These are phyloP conservation scores for Xylariaceae sp. DNA, from an alignment of 2,329 filamentous ascomycete genomes.

Conservation along the genomic window DNA sequence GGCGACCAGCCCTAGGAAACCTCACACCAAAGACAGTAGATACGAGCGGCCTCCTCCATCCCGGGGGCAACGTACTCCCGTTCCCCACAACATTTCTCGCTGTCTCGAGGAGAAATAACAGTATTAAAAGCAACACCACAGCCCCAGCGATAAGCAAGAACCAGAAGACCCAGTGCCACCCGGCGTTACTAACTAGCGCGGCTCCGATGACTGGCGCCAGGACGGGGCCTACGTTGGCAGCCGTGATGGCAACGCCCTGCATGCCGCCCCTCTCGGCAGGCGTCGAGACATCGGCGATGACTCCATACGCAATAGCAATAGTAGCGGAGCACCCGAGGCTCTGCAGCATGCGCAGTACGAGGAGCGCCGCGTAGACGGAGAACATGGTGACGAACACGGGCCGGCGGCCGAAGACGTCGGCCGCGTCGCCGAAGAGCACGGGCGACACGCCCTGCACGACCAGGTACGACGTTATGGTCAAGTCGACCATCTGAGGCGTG, in stretches of 20 bases:
- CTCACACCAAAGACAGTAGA: slow-evolving; percentile 6
- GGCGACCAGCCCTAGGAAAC: slow-evolving; percentile 7
- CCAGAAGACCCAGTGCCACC: slow-evolving; percentile 20
- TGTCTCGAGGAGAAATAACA: slow-evolving; percentile 29
- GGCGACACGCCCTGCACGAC: slow-evolving; percentile 33
- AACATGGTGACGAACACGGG: slow-evolving; percentile 36
- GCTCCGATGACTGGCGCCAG: slow-evolving; percentile 17
- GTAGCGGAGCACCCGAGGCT: slow-evolving; percentile 14
- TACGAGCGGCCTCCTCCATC: slow-evolving; percentile 21
- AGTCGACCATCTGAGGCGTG: slow-evolving; percentile 15
- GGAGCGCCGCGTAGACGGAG: slow-evolving; percentile 25
- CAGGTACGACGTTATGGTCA: slow-evolving; percentile 23
- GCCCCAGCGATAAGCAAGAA: slow-evolving; percentile 12
- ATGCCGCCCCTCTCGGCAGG: slow-evolving; percentile 18
- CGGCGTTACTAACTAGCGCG: slow-evolving; percentile 7
- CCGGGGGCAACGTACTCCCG: slow-evolving; percentile 1
- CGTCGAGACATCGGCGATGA: slow-evolving; percentile 18
- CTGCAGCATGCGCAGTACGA: slow-evolving; percentile 16
- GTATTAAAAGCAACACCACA: slow-evolving; percentile 3
- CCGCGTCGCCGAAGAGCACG: slow-evolving; percentile 35
- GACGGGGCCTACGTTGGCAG: slow-evolving; percentile 3
- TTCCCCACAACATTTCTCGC: slow-evolving; percentile 29
- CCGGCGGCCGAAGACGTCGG: slow-evolving; percentile 35
- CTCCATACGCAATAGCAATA: slow-evolving; percentile 15
- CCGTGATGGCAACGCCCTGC: slow-evolving; percentile 8